Evolutionary conservation across 352 stramenopile genomes (phyloP), one percentile per base, ranked within the genome.

Genomic region (Globisporangium abappressorium): DNA sequence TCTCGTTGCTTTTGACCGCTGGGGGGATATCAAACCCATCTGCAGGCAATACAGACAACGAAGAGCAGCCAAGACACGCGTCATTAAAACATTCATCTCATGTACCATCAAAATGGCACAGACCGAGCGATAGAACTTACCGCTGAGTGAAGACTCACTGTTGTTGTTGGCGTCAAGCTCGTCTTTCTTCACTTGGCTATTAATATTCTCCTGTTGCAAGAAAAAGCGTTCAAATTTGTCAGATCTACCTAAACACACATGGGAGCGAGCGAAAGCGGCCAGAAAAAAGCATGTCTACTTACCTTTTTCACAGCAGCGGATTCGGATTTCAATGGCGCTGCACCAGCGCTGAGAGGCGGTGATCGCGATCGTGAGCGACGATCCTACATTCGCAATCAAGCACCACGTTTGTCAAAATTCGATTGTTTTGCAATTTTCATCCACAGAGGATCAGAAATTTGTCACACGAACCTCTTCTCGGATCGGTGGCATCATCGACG

Each of bases 1-100:
- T 5, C n/a, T 53, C n/a, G 5, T 64, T 12, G 36, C 11, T 8
- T n/a, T 33, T 46, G 20, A 54, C 18, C 36, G 15, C 24, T 47
- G 20, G 24, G 15, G 57, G n/a, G 57, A 65, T 65, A 30, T 65
- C 65, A 11, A 65, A 70, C 12, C 65, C 65, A 41, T 61, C 65
- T 70, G 15, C 3, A 15, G 15, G 26, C 38, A 41, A 34, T 8
- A 46, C 28, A 55, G 22, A 26, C 9, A 20, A 34, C 12, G 18
- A 24, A 51, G 5, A n/a, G 41, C 41, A 49, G 15, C 15, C 43
- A 38, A 1, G 34, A 8, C 30, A 57, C 38, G 15, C 22, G 34
- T 55, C 34, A 62, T 49, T 49, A 49, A 2, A 20, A 8, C 15
- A 11, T 49, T 6, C 1, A 54, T 36, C 8, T 20, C 18, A 5